These are phyloP conservation scores for Acanthamoeba sp. DNA, from an alignment of 208 protist genomes.

Conservation along the genomic window DNA sequence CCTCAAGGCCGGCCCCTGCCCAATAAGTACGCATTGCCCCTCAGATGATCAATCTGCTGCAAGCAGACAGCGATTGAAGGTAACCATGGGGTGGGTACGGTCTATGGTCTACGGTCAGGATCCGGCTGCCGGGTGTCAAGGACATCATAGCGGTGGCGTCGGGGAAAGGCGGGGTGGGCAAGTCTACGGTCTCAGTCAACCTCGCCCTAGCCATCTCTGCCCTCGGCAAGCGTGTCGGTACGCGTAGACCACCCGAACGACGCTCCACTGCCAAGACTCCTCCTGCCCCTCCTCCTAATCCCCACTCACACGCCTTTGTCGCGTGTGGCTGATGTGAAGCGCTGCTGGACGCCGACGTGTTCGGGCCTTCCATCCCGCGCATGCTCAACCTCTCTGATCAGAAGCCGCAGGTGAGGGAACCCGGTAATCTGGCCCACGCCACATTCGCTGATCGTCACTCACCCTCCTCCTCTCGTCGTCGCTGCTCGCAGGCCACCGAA, in stretches of 20 bases:
- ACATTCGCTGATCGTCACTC: neutral
- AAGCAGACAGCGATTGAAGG: neutral
- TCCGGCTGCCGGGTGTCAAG: constrained; percentile 78
- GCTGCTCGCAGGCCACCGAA: constrained; percentile 2
- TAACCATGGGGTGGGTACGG: neutral
- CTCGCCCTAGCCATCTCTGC: constrained; percentile 82
- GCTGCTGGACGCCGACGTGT: constrained; percentile 90
- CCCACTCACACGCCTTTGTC: neutral
- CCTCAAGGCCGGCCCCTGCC: neutral
- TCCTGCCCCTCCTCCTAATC: neutral
- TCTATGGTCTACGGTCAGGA: neutral
- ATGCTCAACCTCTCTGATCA: constrained; percentile 85
- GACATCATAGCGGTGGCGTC: constrained; percentile 83
- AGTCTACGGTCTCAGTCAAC: constrained; percentile 88
- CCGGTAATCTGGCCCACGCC: neutral
- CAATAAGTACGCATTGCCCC: neutral
- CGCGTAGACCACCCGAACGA: too few species aligned
- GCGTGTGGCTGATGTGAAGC: constrained; percentile 73
- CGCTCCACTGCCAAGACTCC: too few species aligned
- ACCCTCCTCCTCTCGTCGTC: neutral
- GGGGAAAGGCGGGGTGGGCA: constrained; percentile 90
- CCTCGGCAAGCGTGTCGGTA: constrained; percentile 47
- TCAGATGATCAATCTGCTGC: neutral
- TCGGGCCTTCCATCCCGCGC: constrained; percentile 87
- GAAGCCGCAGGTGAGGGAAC: neutral